Evolutionary conservation across 2,329 filamentous ascomycete genomes (phyloP), one percentile per base, ranked within the genome.

Genomic region (Exutisphaerella laricina): DNA sequence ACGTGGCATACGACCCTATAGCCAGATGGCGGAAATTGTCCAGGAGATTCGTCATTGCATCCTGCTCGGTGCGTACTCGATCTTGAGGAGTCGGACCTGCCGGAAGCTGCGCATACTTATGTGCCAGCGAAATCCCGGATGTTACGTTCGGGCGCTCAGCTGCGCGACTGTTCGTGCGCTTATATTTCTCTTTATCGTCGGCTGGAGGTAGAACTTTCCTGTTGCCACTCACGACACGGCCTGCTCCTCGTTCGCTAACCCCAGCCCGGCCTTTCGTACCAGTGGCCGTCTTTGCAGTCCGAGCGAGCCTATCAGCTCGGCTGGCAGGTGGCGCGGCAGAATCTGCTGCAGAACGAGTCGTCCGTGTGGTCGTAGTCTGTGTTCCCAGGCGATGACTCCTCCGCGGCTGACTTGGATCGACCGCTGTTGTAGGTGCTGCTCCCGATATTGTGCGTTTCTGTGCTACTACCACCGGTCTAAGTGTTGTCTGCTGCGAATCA

Each of bases 361-460:
- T 85, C 47, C 74, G 75, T 31, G 67, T 73, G 1, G 84, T 80
- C 39, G 85, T 77, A 47, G 83, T 82, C 47, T 81, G 77, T 48
- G 79, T 80, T 56, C 86, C 63, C 18, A 73, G 47, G 23, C 70
- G 59, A 30, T 67, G 66, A 46, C 70, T 73, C 45, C 70, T 63
- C 31, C 70, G 67, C 21, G 66, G 67, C 16, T 67, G 63, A n/a
- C 68, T 63, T n/a, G 63, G 61, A 42, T 69, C 67, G n/a, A 53
- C 41, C 3, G 43, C 44, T 9, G 55, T 40, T 14, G 51, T 49
- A n/a, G 61, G 46, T 37, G 55, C 50, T 22, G 60, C 48, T 30
- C 90, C 90, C 29, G 90, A 95, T n/a, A 94, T 78, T 1, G 88
- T 96, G 54, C 90, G 80, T 68, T 96, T 97, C 62, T 88, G 80